phyloP scores from a whole-genome alignment of 2,329 filamentous ascomycete genomes.

The Pseudogymnoascus sp. region DNA sequence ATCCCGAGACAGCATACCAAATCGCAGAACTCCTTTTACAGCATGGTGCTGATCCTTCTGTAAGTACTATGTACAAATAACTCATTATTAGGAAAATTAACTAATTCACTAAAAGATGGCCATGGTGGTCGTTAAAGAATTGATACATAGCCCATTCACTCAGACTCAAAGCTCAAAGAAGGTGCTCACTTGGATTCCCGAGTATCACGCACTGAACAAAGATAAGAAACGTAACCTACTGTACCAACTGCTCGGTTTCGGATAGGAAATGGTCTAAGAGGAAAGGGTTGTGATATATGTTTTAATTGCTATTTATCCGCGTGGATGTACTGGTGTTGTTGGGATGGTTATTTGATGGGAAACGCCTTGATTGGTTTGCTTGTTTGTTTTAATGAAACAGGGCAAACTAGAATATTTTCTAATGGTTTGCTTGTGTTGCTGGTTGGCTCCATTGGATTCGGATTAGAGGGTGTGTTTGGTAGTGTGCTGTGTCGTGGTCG shows the following conservation, averaged over 20 bases:
- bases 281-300: neutral
- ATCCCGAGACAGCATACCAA: neutral
- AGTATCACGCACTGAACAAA: neutral
- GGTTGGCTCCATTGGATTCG: too few relatives aligned
- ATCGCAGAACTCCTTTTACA: neutral
- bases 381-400: too few relatives aligned
- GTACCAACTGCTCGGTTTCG: neutral
- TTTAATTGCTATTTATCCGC: neutral
- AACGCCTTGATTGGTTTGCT: too few relatives aligned
- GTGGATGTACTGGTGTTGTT: neutral
- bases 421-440: too few relatives aligned
- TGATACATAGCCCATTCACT: neutral
- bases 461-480: too few relatives aligned
- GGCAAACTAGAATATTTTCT: too few relatives aligned
- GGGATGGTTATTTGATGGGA: too few relatives aligned
- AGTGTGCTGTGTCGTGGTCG: slow-evolving; percentile 5
- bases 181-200: neutral
- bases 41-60: neutral
- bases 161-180: neutral
- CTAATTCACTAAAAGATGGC: neutral
- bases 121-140: neutral
- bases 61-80: neutral
- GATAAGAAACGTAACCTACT: neutral
- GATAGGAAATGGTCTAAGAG: neutral
- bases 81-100: neutral